phyloP scores from a whole-genome alignment of 2,329 filamentous ascomycete genomes.

The Aspergillus udagawae region DNA sequence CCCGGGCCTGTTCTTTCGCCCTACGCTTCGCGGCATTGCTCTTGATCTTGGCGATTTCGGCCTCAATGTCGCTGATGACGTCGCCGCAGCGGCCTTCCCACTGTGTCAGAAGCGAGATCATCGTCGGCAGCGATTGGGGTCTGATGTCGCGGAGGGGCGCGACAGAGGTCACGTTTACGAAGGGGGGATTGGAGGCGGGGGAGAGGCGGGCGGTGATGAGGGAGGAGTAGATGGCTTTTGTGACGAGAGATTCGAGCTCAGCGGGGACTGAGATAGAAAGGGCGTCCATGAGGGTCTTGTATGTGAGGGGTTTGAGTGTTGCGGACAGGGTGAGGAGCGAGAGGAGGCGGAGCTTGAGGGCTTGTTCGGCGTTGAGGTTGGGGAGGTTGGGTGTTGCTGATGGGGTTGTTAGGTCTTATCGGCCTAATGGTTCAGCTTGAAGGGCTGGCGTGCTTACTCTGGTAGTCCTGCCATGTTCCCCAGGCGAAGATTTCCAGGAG shows the following conservation, averaged over 20 bases:
- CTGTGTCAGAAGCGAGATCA: slow-evolving; percentile 63
- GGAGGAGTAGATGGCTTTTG: slow-evolving; percentile 79
- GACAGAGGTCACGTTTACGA: slow-evolving; percentile 73
- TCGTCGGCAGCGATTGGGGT: slow-evolving; percentile 64
- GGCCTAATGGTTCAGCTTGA: not conserved
- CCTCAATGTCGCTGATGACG: slow-evolving; percentile 71
- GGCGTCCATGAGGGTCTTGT: slow-evolving; percentile 61
- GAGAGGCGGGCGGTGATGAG: slow-evolving; percentile 81
- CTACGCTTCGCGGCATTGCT: slow-evolving; percentile 53
- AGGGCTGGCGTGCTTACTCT: slow-evolving; percentile 39
- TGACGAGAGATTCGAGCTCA: slow-evolving; percentile 81
- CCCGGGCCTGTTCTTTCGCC: slow-evolving; percentile 47
- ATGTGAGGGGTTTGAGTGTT: slow-evolving; percentile 65
- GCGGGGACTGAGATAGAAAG: slow-evolving; percentile 65
- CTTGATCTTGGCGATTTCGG: slow-evolving; percentile 66
- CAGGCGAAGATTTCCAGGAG: slow-evolving; percentile 88
- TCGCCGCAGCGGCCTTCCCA: slow-evolving; percentile 77
- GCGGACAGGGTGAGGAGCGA: slow-evolving; percentile 78
- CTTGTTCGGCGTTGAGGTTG: slow-evolving; percentile 66
- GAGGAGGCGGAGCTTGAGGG: slow-evolving; percentile 83
- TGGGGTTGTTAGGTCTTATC: not conserved
- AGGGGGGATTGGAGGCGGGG: slow-evolving; percentile 72
- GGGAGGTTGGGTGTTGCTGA: slow-evolving; percentile 60
- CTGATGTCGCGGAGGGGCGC: slow-evolving; percentile 81
- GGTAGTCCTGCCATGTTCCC: slow-evolving; percentile 81